Evolutionary conservation across 768 basidiomycete species (phyloP), one percentile per base, ranked within the genome.

Genomic region (Mycena filopes): DNA sequence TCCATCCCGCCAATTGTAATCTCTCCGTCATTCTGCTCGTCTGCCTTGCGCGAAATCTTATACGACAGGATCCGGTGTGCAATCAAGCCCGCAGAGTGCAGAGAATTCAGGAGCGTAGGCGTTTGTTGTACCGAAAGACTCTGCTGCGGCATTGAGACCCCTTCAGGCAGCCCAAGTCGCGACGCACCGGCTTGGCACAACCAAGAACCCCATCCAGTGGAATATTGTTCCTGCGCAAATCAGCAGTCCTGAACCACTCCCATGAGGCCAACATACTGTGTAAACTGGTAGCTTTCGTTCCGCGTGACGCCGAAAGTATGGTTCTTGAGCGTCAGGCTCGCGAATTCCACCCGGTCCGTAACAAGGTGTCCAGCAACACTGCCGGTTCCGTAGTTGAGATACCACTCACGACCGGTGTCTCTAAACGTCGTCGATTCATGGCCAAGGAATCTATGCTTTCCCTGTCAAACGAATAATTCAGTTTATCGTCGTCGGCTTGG

Each of bases 231-330:
- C 78, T 80, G 23, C 48, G 36, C 42, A 21, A 15, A 26, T 33
- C 59, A 16, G 53, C 15, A 40, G 67, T 47, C 25, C 38, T 10
- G 43, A 7, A 13, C 25, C 12, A 59, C 50, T 45, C 29, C 4
- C 8, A 36, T 48, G 10, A 33, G 28, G 11, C 25, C 26, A 80
- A 70, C 70, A 60, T 71, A 80, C 79, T 65, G 63, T 18, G 82
- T 80, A 75, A 92, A 91, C 26, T 89, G 82, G 6, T 70, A 51
- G 51, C 82, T 85, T 73, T 92, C 91, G 21, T 72, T 70, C 2
- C 75, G 72, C 1, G 89, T 84, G n/a, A 85, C 84, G 21, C 93
- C 93, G 68, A 94, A 92, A 0, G 80, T 80, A 72, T 88, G 86
- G 4, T 74, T 76, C 7, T 70, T 69, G 25, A 93, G 74, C 50